Base-by-base conservation (phyloP, 805 yeast species). In the Saturnispora diversa region DNA sequence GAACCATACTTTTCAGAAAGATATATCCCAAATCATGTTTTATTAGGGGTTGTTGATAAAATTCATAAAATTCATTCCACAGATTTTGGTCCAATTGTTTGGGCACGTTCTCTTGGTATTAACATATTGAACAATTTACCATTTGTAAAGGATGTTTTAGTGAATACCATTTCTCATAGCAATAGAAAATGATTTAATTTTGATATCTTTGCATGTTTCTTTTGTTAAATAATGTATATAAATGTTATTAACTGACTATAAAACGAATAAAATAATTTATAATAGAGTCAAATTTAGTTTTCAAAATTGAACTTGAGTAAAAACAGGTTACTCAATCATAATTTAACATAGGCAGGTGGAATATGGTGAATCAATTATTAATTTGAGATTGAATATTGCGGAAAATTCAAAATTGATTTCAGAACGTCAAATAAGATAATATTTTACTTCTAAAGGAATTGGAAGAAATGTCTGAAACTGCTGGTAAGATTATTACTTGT, bases 31-130 rank as follows among this genome's bases (percentile, higher is more conserved):
- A 92, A 92, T 58, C 94, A 87, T 57, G 69, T 75, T 37, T 63
- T 88, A 48, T 64, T 92, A 35, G 97, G 97, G 0, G 80, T 84
- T 25, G 92, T 92, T 35, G 98, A 92, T 60, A 87, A 87, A 60
- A 63, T 92, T 44, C 95, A 88, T 62, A 92, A 90, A 62, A 62
- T 92, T 20, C 90, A 88, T 55, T 69, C 85, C 6, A 78, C 84
- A 2, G 84, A 78, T 48, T 73, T 69, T 44, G 67, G 69, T 33
- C 95, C 96, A 1, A 50, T 90, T 4, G 96, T 88, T 23, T 70
- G 74, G 31, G 62, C 79, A 24, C 69, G 97, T 52, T 74, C 90
- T 1, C 50, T 79, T 20, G 98, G 98, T 1, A 70, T 90, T 50
- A 77, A 77, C 43, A 48, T 77, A 1, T 68, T 87, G 31, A 82